A percentile compares a stretch with the other conserved stretches of the same genome.
These are phyloP conservation scores for Microbotryum intermedium DNA, from an alignment of 1,284 basidiomycete genomes.

Conservation along the genomic window DNA sequence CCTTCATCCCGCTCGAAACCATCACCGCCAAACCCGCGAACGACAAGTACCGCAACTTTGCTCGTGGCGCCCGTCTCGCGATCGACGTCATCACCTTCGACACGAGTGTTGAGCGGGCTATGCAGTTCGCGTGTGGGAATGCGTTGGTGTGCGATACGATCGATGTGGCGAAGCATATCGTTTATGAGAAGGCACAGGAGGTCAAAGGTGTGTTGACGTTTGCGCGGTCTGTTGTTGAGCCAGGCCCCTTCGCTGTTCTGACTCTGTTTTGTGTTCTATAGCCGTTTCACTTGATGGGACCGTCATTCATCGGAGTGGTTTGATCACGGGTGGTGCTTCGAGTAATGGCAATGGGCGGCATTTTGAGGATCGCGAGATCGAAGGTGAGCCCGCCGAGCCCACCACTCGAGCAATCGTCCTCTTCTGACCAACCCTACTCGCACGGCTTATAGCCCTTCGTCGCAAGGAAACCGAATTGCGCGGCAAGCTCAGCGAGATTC, in stretches of 20 bases:
- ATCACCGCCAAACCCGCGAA: constrained; percentile 89
- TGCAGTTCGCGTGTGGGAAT: constrained; percentile 93
- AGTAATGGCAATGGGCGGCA: constrained; percentile 60
- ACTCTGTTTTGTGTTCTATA: constrained; percentile 36
- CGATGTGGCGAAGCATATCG: constrained; percentile 80
- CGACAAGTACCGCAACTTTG: constrained; percentile 86
- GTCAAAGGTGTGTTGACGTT: constrained; percentile 65
- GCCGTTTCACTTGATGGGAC: constrained; percentile 96
- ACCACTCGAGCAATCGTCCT: too few relatives aligned
- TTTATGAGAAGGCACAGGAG: constrained; percentile 88
- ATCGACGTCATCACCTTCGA: constrained; percentile 91
- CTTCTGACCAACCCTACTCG: not conserved
- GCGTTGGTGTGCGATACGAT: constrained; percentile 90
- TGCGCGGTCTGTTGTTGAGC: not conserved
- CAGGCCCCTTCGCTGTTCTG: not conserved
- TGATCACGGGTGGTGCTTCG: constrained; percentile 91
- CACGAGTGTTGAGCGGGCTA: constrained; percentile 75
- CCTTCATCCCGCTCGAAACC: constrained; percentile 93
- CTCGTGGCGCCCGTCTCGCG: constrained; percentile 81
- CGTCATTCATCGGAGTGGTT: constrained; percentile 91
- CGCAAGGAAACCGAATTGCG: constrained; percentile 54
- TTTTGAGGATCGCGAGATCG: constrained; percentile 89
- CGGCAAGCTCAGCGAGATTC: constrained; percentile 70
- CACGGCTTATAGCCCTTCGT: constrained; percentile 8
- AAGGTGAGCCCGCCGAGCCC: constrained; percentile 39